Percentiles rank a stretch among this genome's conserved stretches.
These are phyloP conservation scores for Brassica nigra DNA, from an alignment of 345 rosid species.

Conservation along the genomic window DNA sequence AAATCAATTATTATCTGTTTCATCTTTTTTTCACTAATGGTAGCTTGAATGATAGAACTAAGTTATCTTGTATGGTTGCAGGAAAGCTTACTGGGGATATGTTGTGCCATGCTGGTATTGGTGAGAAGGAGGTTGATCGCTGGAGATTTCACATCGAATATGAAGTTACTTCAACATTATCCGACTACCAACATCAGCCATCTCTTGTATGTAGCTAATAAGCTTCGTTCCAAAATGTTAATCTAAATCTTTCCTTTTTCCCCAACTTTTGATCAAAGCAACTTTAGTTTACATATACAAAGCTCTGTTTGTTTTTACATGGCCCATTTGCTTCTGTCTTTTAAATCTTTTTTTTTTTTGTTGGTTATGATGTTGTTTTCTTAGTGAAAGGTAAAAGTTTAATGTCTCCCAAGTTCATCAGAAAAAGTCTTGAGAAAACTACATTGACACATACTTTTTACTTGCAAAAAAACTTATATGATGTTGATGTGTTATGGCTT, in stretches of 20 bases:
- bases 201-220: constrained; percentile 89
- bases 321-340: constrained; percentile 1
- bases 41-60: not conserved
- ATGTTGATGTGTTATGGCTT: too few species aligned
- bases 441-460: too few species aligned
- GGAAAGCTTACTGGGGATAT: constrained; percentile 89
- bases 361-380: not conserved
- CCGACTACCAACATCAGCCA: constrained; percentile 82
- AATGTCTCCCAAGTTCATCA: not conserved
- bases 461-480: too few species aligned
- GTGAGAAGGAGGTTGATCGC: constrained; percentile 49
- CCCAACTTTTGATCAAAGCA: not conserved
- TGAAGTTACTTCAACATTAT: constrained; percentile 76
- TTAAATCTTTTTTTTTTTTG: not conserved
- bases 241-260: constrained; percentile 5
- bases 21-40: not conserved
- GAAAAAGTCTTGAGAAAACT: too few species aligned
- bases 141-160: constrained; percentile 65
- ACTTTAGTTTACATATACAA: constrained; percentile 19
- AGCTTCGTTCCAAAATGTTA: constrained; percentile 60
- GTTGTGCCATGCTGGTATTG: constrained; percentile 94
- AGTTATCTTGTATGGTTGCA: constrained; percentile 41
- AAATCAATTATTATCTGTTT: not conserved
- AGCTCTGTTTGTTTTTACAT: constrained; percentile 17
- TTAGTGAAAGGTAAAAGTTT: not conserved